Evolutionary conservation across 305 asterid genomes (phyloP).

Genomic region (Fraxinus sp.): DNA sequence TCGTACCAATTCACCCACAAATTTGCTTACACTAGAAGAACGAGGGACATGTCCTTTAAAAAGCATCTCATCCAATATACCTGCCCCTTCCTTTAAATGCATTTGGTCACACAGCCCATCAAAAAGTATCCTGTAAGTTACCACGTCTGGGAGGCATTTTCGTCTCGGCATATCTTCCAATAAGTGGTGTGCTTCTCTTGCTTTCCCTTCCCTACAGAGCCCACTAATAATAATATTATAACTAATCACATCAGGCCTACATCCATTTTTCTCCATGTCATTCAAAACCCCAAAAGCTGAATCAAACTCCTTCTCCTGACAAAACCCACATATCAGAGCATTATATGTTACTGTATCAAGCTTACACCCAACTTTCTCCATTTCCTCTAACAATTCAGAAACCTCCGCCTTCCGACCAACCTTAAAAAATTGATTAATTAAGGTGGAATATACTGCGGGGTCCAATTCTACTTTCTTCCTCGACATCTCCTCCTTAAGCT

Average conservation of each 20-base stretch:
- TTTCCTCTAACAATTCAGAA: constrained; percentile 49
- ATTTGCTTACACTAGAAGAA: constrained; percentile 41
- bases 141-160: constrained; percentile 60
- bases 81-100: constrained; percentile 56
- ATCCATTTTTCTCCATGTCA: constrained; percentile 62
- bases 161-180: constrained; percentile 76
- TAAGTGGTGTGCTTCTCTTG: constrained; percentile 56
- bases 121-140: constrained; percentile 56
- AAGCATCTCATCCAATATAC: constrained; percentile 70
- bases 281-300: constrained; percentile 48
- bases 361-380: constrained; percentile 57
- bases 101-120: constrained; percentile 58
- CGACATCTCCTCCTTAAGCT: constrained; percentile 67
- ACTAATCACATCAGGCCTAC: constrained; percentile 64
- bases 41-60: constrained; percentile 52
- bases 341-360: constrained; percentile 60
- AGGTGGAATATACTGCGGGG: constrained; percentile 62
- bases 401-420: constrained; percentile 47
- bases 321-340: constrained; percentile 58
- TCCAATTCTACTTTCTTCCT: constrained; percentile 46
- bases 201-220: constrained; percentile 54
- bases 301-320: constrained; percentile 57
- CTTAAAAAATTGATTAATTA: constrained; percentile 61
- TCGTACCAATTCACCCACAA: constrained; percentile 36
- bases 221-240: constrained; percentile 56